These are phyloP conservation scores for Alternaria sp. DNA, from an alignment of 2,329 filamentous ascomycete genomes.

Conservation along the genomic window DNA sequence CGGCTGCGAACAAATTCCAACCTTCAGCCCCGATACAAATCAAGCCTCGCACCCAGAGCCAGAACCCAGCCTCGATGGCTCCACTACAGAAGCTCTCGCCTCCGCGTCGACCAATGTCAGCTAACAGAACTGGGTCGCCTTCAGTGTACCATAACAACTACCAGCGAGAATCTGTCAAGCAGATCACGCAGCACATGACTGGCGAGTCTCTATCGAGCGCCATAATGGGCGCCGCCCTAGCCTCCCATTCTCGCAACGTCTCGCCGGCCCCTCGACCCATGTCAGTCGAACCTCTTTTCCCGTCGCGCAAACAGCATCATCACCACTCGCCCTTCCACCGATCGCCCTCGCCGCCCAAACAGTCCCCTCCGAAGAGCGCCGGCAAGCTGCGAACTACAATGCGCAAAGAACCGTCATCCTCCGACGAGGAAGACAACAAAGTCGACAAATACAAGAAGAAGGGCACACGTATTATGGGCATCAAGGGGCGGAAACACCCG, in stretches of 20 bases:
- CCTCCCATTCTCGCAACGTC: conserved; percentile 61
- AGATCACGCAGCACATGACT: conserved; percentile 57
- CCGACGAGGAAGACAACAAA: conserved; percentile 59
- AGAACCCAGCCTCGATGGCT: conserved; percentile 32
- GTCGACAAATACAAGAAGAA: conserved; percentile 60
- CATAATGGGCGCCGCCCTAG: conserved; percentile 76
- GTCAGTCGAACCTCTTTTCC: conserved; percentile 44
- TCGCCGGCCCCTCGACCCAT: conserved; percentile 46
- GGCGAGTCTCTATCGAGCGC: conserved; percentile 73
- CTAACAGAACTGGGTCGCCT: conserved; percentile 26
- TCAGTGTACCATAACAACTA: conserved; percentile 49
- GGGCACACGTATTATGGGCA: conserved; percentile 62
- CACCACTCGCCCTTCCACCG: conserved; percentile 46
- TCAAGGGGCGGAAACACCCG: conserved; percentile 61
- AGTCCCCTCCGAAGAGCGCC: conserved; percentile 48
- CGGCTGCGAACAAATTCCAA: conserved; percentile 9
- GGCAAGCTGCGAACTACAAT: conserved; percentile 70
- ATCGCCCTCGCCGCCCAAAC: conserved; percentile 46
- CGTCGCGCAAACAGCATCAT: conserved; percentile 51
- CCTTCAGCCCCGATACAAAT: conserved; percentile 28
- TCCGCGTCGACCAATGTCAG: conserved; percentile 30
- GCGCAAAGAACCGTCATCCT: conserved; percentile 57
- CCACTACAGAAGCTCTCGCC: conserved; percentile 29
- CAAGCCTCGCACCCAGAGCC: conserved; percentile 43
- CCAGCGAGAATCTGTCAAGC: conserved; percentile 44